Percentiles rank a stretch among this genome's conserved stretches.
Evolutionary conservation across 2,329 filamentous ascomycete genomes (phyloP).

Genomic region (Colletotrichum paranaense): DNA sequence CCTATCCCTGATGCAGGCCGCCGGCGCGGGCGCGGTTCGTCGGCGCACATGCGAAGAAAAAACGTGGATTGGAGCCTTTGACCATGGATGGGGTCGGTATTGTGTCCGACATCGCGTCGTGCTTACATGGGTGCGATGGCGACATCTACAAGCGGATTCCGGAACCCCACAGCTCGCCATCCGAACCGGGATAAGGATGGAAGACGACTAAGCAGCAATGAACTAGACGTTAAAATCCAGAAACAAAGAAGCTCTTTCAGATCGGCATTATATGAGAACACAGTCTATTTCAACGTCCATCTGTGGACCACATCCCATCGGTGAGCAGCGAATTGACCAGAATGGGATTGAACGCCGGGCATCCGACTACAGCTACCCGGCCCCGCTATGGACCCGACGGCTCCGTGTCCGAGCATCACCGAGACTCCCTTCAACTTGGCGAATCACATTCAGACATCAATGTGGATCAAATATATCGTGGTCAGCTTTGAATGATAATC

Average conservation of each 20-base stretch:
- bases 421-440: conserved; percentile 9
- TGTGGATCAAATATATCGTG: too few relatives aligned
- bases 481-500: too few relatives aligned
- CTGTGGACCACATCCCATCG: too few relatives aligned
- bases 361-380: background rate
- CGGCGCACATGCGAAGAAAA: background rate
- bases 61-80: conserved; percentile 3
- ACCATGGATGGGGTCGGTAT: background rate
- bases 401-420: conserved; percentile 3
- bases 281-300: conserved; percentile 9
- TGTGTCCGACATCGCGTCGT: conserved; percentile 20
- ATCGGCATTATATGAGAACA: fast-evolving
- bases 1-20: conserved; percentile 18
- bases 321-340: background rate
- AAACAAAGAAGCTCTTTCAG: background rate
- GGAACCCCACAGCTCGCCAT: conserved; percentile 14
- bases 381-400: background rate
- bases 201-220: background rate
- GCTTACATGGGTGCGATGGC: conserved; percentile 32
- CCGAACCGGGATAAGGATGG: conserved; percentile 4
- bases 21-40: background rate
- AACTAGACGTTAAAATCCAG: background rate
- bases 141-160: conserved; percentile 13
- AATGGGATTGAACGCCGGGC: background rate
- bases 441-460: background rate